phyloP scores from a whole-genome alignment of 805 yeast genomes.

The Ogataea paraovalis region DNA sequence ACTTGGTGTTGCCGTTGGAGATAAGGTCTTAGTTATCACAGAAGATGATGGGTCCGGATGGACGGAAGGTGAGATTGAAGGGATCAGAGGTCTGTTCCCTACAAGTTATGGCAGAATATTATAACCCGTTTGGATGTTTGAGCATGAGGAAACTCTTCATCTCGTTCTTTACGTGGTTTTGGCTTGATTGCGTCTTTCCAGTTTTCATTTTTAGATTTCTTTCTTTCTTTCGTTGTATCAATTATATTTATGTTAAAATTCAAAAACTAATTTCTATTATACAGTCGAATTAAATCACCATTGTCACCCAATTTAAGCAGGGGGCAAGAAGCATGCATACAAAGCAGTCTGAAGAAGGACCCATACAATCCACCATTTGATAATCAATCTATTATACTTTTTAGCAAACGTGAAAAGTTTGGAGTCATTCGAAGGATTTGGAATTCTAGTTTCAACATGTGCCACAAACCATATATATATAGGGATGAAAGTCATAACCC shows the following conservation, averaged over 20 bases:
- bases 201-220: neutral
- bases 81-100: constrained; percentile 69
- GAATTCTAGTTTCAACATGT: constrained; percentile 4
- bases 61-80: constrained; percentile 85
- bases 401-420: constrained; percentile 4
- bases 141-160: too few species aligned
- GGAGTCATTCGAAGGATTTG: constrained; percentile 5
- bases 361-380: constrained; percentile 57
- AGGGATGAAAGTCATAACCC: constrained; percentile 78
- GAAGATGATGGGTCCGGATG: constrained; percentile 85
- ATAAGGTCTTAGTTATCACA: constrained; percentile 59
- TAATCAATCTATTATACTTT: constrained; percentile 3
- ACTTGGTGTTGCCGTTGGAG: constrained; percentile 67
- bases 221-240: neutral
- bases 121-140: too few species aligned
- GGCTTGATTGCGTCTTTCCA: neutral
- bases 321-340: constrained; percentile 84
- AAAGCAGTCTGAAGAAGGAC: constrained; percentile 61
- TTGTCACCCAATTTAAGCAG: too few species aligned
- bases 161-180: too few species aligned
- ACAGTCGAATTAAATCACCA: too few species aligned
- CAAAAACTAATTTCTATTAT: constrained; percentile 22
- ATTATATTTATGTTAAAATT: neutral
- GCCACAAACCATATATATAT: constrained; percentile 69
- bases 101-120: constrained; percentile 56